Conservation (phyloP, 2,329 filamentous ascomycete genomes). For the Onygena corvina region DNA sequence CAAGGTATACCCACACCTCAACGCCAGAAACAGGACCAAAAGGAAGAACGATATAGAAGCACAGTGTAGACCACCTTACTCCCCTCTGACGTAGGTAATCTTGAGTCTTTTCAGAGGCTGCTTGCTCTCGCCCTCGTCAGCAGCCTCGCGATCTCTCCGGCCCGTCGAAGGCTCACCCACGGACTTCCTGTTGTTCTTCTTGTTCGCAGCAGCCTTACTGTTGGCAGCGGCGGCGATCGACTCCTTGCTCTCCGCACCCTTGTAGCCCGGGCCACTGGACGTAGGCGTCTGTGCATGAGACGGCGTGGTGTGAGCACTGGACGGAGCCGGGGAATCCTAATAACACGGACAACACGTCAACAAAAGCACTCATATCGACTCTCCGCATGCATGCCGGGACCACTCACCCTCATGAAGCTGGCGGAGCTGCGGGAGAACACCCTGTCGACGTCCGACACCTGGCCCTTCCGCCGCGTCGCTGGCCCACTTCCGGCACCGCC, state of each 20-base stretch:
- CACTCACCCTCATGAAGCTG: constrained; percentile 35
- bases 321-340: constrained; percentile 34
- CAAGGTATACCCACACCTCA: constrained; percentile 1
- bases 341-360: not conserved
- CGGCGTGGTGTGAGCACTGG: constrained; percentile 36
- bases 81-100: constrained; percentile 35
- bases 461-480: constrained; percentile 32
- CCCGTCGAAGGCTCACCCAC: constrained; percentile 14
- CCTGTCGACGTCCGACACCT: constrained; percentile 36
- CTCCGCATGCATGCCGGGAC: not conserved
- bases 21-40: not conserved
- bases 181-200: constrained; percentile 32
- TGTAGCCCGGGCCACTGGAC: constrained; percentile 22
- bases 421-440: constrained; percentile 40
- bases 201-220: constrained; percentile 29
- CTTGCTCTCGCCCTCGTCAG: constrained; percentile 27
- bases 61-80: not conserved
- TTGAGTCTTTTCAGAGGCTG: constrained; percentile 34
- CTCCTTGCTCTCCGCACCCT: constrained; percentile 15
- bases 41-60: not conserved
- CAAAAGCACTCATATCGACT: not conserved
- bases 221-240: constrained; percentile 20
- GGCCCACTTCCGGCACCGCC: constrained; percentile 23
- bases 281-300: constrained; percentile 37
- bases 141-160: constrained; percentile 22